Conservation (phyloP, 306 rosid genomes). For the Castanopsis chinensis region DNA sequence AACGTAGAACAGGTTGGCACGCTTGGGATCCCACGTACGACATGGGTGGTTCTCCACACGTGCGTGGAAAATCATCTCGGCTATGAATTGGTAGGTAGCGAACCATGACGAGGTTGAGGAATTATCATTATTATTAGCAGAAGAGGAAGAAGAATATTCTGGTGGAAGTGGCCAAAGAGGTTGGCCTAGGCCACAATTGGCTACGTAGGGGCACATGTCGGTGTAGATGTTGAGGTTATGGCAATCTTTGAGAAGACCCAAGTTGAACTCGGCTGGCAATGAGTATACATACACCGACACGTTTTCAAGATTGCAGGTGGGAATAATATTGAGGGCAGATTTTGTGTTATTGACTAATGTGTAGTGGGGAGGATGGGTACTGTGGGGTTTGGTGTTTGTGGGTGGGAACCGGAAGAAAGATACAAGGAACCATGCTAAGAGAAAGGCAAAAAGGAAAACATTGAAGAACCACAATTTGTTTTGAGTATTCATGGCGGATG, state of each 20-base stretch:
- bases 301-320: slow-evolving; percentile 36
- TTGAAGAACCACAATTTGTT: background rate
- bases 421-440: slow-evolving; percentile 44
- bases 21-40: slow-evolving; percentile 58
- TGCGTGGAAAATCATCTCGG: slow-evolving; percentile 83
- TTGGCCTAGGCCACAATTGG: slow-evolving; percentile 72
- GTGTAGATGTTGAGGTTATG: slow-evolving; percentile 61
- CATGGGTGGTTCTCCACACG: slow-evolving; percentile 75
- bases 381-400: background rate
- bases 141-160: no score
- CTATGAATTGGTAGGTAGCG: slow-evolving; percentile 81
- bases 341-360: background rate
- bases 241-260: slow-evolving; percentile 53
- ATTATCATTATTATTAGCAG: no score
- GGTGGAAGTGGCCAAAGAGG: slow-evolving; percentile 10
- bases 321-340: background rate
- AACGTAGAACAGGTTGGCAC: slow-evolving; percentile 61
- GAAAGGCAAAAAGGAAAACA: slow-evolving; percentile 32
- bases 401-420: slow-evolving; percentile 31
- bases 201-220: slow-evolving; percentile 87
- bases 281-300: slow-evolving; percentile 51
- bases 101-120: slow-evolving; percentile 44
- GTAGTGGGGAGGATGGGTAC: no score
- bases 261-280: slow-evolving; percentile 67
- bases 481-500: background rate